phyloP scores from a whole-genome alignment of 805 yeast genomes.

The Lachancea sp. region DNA sequence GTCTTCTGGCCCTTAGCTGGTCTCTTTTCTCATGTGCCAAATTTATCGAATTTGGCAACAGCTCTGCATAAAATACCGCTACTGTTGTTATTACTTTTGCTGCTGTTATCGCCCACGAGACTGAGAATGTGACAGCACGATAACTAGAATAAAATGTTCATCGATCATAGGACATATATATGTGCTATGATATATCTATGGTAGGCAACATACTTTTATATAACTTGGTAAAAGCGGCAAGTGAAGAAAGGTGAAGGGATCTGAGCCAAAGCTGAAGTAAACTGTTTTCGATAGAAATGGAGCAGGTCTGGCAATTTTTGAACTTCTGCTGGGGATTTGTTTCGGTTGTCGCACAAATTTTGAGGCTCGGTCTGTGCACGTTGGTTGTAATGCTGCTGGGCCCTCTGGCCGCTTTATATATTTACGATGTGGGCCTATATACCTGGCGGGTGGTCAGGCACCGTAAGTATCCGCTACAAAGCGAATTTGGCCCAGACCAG shows the following conservation, averaged over 20 bases:
- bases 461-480: neutral
- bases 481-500: neutral
- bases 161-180: too few relatives aligned
- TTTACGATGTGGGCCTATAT: slow-evolving; percentile 13
- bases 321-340: slow-evolving; percentile 2
- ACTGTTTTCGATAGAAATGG: neutral
- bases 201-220: neutral
- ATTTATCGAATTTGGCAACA: too few relatives aligned
- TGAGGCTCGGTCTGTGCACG: slow-evolving; percentile 1
- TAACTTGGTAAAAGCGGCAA: neutral
- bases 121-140: too few relatives aligned
- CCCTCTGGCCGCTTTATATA: slow-evolving; percentile 12
- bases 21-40: too few relatives aligned
- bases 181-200: too few relatives aligned
- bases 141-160: too few relatives aligned
- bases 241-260: neutral
- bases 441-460: slow-evolving; percentile 10
- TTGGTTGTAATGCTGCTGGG: slow-evolving; percentile 11
- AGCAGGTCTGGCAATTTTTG: neutral
- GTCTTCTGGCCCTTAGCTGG: too few relatives aligned
- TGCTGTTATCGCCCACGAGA: too few relatives aligned
- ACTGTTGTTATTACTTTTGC: too few relatives aligned
- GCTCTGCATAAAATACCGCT: too few relatives aligned
- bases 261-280: neutral
- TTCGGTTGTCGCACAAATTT: neutral